Base-by-base conservation (phyloP, 176 grass and related monocot species). In the Tuctoria greenei region DNA sequence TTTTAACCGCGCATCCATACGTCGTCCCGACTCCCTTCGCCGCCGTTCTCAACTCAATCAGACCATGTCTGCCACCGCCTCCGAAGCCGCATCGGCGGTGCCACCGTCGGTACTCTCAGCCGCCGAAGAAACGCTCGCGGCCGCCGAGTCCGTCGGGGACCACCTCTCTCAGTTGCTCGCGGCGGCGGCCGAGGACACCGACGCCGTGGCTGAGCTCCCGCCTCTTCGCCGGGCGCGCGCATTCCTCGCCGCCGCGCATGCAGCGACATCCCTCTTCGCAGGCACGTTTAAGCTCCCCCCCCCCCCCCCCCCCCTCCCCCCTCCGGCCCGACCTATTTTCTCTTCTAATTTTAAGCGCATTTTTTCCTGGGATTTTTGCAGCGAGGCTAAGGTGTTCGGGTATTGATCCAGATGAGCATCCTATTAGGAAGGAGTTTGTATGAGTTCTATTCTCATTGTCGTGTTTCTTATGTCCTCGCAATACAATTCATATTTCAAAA, bases 351-450 rank as follows among this genome's bases (percentile, higher is more conserved):
- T 67, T 15, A 37, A 61, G 10, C 58, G 1, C 40, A 31, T 35
- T 5, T 7, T 18, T 50, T 76, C 61, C 26, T 1, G 39, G 1
- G 31, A 18, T 9, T 64, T 55, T 61, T 82, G 37, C 82, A 95
- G 95, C 85, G 71, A 85, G 84, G 73, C 79, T 95, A 78, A 84
- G 87, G 61, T 95, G 95, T 83, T 84, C 78, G 4, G 95, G 95
- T 18, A 52, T 99, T 55, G 80, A 92, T 60, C 89, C 91, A 57
- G 91, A 92, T 4, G 80, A 92, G 45, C 95, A 99, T 61, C 89
- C 91, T 54, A 88, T 99, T 45, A 84, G 15, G n/a, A 92, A 94
- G 82, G 95, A 99, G 40, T 85, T 90, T 65, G 91, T 92, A 81
- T 88, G 91, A 47, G 43, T 34, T 79, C 44, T 55, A 25, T 4